A percentile compares a stretch with the other conserved stretches of the same genome.
These are phyloP conservation scores for Suillus cothurnatus DNA, from an alignment of 768 basidiomycete genomes.

Conservation along the genomic window DNA sequence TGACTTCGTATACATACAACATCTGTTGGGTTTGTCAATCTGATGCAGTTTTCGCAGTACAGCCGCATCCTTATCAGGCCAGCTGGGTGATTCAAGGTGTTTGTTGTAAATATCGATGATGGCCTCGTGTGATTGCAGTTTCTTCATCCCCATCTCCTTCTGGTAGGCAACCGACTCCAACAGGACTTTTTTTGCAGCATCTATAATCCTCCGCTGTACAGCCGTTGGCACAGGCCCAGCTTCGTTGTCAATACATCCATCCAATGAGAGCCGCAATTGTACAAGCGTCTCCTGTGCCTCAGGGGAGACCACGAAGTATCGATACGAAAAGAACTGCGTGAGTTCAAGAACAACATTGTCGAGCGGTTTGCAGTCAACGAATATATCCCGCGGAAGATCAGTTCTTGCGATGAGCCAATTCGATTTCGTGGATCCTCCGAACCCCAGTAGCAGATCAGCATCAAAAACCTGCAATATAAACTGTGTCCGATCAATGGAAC, in stretches of 20 bases:
- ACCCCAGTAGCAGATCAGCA: background rate
- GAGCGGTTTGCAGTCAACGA: background rate
- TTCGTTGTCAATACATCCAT: background rate
- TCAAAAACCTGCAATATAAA: background rate
- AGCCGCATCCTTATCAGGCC: background rate
- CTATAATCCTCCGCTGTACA: background rate
- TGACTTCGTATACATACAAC: background rate
- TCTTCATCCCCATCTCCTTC: background rate
- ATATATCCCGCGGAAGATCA: background rate
- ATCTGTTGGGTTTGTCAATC: background rate
- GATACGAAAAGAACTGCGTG: background rate
- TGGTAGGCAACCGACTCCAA: background rate
- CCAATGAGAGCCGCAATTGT: background rate
- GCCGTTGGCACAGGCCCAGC: background rate
- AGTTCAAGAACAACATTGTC: background rate
- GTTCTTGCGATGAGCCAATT: background rate
- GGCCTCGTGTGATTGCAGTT: background rate
- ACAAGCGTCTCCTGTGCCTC: background rate
- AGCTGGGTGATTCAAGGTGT: background rate
- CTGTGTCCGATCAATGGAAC: background rate
- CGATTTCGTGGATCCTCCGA: background rate
- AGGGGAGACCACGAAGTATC: background rate
- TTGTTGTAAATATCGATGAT: background rate
- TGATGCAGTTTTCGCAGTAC: background rate
- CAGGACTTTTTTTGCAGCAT: background rate